phyloP scores from a whole-genome alignment of 345 rosid species.

The Hibiscus tridactylites region DNA sequence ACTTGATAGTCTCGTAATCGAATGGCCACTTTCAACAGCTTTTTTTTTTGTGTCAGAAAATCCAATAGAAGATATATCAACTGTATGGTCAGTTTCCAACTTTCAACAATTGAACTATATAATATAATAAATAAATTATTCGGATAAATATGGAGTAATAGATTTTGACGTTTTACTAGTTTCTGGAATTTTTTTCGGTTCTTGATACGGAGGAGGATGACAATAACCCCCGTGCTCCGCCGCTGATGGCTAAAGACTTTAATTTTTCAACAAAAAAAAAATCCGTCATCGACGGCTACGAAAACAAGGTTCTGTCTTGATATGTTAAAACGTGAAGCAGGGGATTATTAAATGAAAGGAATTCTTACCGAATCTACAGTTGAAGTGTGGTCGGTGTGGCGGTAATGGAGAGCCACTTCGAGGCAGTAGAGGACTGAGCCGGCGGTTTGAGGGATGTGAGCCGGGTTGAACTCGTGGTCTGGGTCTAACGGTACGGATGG shows the following conservation, averaged over 20 bases:
- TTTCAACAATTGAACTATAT: not conserved
- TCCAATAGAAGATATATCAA: slow-evolving; percentile 41
- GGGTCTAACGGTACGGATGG: not conserved
- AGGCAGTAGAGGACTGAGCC: not conserved
- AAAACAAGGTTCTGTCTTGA: too few species aligned
- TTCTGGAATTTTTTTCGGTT: too few species aligned
- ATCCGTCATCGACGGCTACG: too few species aligned
- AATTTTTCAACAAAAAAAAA: too few species aligned
- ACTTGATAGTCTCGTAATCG: slow-evolving; percentile 41
- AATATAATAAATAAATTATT: too few species aligned
- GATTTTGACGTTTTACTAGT: too few species aligned
- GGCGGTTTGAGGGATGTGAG: not conserved
- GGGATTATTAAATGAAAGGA: too few species aligned
- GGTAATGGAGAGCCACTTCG: not conserved
- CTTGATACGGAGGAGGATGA: too few species aligned
- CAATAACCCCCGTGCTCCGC: too few species aligned
- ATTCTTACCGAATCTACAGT: not conserved
- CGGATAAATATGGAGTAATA: not conserved
- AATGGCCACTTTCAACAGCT: slow-evolving; percentile 17
- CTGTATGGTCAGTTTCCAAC: not conserved
- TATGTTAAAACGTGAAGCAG: too few species aligned
- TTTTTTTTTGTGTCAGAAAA: slow-evolving; percentile 47
- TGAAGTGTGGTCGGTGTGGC: not conserved
- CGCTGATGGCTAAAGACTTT: too few species aligned
- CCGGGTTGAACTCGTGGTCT: not conserved